A percentile compares a stretch with the other conserved stretches of the same genome.
phyloP scores from a whole-genome alignment of 1,284 basidiomycete genomes.

The Ganoderma meredithae region DNA sequence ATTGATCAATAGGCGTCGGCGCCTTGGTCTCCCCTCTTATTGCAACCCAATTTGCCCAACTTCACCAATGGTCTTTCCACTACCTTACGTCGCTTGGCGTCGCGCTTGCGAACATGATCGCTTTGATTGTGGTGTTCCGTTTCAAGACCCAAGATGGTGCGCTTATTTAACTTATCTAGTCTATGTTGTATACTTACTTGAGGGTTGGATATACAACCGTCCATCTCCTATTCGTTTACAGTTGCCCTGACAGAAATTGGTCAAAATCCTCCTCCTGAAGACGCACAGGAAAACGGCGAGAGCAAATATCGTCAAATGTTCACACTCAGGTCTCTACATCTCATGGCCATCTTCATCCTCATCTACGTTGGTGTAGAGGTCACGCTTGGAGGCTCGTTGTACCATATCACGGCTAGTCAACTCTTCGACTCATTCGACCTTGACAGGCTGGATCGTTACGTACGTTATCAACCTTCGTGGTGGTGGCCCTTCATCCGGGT shows the following conservation, averaged over 20 bases:
- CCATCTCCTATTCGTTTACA: neutral
- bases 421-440: neutral
- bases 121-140: constrained; percentile 59
- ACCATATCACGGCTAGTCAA: neutral
- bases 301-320: constrained; percentile 51
- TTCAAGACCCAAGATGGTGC: constrained; percentile 63
- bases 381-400: constrained; percentile 49
- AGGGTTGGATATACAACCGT: neutral
- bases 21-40: constrained; percentile 67
- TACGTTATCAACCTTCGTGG: constrained; percentile 52
- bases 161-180: neutral
- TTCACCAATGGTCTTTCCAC: constrained; percentile 66
- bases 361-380: constrained; percentile 58
- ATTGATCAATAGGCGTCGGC: constrained; percentile 54
- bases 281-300: constrained; percentile 17
- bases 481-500: constrained; percentile 56
- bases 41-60: constrained; percentile 66
- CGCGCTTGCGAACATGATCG: constrained; percentile 52
- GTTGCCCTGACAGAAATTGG: constrained; percentile 46
- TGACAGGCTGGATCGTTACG: constrained; percentile 59
- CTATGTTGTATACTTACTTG: neutral
- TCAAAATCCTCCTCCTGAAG: constrained; percentile 36
- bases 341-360: constrained; percentile 53
- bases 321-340: constrained; percentile 46
- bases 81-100: constrained; percentile 68